phyloP scores from a whole-genome alignment of 805 yeast genomes.

The Lachancea dasiensis region DNA sequence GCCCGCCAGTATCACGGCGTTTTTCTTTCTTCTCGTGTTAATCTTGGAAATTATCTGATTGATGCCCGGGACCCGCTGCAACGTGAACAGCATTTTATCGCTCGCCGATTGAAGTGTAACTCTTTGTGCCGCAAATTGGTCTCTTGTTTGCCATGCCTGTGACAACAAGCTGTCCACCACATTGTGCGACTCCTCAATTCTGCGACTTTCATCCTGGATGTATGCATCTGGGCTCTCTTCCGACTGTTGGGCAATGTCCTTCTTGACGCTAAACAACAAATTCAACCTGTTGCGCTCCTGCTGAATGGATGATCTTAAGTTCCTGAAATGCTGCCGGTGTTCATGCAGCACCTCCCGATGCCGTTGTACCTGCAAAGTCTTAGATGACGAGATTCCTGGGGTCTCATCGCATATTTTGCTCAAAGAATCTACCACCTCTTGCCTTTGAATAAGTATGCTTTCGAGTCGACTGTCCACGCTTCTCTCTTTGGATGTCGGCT shows the following conservation, averaged over 20 bases:
- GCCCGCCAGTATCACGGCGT: constrained; percentile 73
- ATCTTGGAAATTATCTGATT: constrained; percentile 70
- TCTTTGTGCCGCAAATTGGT: constrained; percentile 72
- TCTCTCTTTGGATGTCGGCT: constrained; percentile 44
- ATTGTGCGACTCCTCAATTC: constrained; percentile 66
- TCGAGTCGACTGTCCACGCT: constrained; percentile 45
- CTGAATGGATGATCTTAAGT: constrained; percentile 51
- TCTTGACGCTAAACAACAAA: constrained; percentile 65
- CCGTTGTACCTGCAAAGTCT: constrained; percentile 73
- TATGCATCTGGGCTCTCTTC: constrained; percentile 56
- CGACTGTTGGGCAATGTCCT: constrained; percentile 70
- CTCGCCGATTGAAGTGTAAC: constrained; percentile 57
- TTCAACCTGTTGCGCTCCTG: constrained; percentile 77
- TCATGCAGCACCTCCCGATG: constrained; percentile 73
- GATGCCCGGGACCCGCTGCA: constrained; percentile 76
- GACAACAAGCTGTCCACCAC: constrained; percentile 73
- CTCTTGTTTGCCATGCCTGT: constrained; percentile 89
- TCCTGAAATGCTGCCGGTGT: constrained; percentile 55
- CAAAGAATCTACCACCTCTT: constrained; percentile 46
- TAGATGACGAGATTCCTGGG: constrained; percentile 58
- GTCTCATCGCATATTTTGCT: constrained; percentile 51
- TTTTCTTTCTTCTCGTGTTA: constrained; percentile 83
- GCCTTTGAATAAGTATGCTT: constrained; percentile 45
- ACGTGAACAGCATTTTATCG: constrained; percentile 50
- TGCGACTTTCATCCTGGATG: constrained; percentile 65